Evolutionary conservation across 768 basidiomycete genomes (phyloP).

Genomic region (Pseudohyphozyma bogoriensis): DNA sequence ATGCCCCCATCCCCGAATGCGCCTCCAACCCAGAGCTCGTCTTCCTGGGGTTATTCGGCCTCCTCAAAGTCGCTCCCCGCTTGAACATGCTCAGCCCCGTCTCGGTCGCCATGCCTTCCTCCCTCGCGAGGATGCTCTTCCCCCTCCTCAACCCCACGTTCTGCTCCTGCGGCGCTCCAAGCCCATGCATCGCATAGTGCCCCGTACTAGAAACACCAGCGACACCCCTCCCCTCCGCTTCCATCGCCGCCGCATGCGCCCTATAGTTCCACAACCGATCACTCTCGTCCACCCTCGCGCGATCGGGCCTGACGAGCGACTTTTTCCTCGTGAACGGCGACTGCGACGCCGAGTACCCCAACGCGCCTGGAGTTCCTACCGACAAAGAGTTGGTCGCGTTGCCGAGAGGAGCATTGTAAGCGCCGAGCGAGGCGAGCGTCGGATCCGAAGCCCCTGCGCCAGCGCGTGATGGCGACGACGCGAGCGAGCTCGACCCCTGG

Average conservation of each 20-base stretch:
- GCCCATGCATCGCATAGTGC: slow-evolving; percentile 52
- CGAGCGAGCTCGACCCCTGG: too few relatives aligned
- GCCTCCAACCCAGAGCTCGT: not conserved
- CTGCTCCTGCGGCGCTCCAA: not conserved
- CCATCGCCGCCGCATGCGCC: slow-evolving; percentile 67
- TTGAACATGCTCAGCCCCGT: slow-evolving; percentile 88
- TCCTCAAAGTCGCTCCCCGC: slow-evolving; percentile 65
- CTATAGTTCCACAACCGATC: slow-evolving; percentile 93
- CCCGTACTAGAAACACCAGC: slow-evolving; percentile 71
- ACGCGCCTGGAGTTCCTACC: too few relatives aligned
- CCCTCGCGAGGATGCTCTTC: slow-evolving; percentile 76
- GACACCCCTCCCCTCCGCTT: slow-evolving; percentile 54
- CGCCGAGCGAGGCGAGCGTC: too few relatives aligned
- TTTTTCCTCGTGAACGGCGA: slow-evolving; percentile 57
- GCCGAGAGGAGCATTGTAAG: too few relatives aligned
- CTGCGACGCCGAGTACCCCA: not conserved
- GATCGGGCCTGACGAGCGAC: slow-evolving; percentile 80
- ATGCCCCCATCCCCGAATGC: slow-evolving; percentile 37
- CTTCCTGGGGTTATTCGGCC: slow-evolving; percentile 46
- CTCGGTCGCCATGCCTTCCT: slow-evolving; percentile 73
- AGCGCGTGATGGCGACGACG: too few relatives aligned
- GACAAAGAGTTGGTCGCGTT: too few relatives aligned
- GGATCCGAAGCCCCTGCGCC: too few relatives aligned
- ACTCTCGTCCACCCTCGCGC: slow-evolving; percentile 90
- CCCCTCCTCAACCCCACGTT: slow-evolving; percentile 63